Evolutionary conservation across 2,329 filamentous ascomycete genomes (phyloP).

Genomic region (Fusarium verrucosum): DNA sequence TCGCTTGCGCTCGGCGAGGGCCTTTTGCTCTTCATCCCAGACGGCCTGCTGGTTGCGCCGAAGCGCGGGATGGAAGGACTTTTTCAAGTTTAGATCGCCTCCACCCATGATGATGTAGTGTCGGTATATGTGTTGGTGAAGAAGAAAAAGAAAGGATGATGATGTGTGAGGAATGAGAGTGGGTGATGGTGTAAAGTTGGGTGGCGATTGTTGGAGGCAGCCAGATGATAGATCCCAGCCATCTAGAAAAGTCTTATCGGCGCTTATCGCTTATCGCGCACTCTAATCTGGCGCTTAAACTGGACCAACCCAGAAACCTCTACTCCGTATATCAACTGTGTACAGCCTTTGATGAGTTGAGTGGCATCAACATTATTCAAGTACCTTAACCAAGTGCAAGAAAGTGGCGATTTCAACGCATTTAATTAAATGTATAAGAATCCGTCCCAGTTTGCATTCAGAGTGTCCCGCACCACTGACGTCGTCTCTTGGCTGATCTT

Average conservation of each 20-base stretch:
- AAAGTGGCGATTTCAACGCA: too few species aligned
- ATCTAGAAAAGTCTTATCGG: slow-evolving; percentile 34
- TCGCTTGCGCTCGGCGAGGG: slow-evolving; percentile 92
- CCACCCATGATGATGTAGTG: slow-evolving; percentile 75
- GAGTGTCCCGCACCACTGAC: too few species aligned
- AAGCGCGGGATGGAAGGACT: slow-evolving; percentile 92
- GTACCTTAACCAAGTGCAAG: too few species aligned
- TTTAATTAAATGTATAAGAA: too few species aligned
- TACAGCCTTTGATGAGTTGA: too few species aligned
- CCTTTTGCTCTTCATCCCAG: slow-evolving; percentile 91
- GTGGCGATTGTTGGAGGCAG: slow-evolving; percentile 37
- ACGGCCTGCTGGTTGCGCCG: slow-evolving; percentile 91
- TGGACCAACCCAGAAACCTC: too few species aligned
- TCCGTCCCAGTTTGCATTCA: too few species aligned
- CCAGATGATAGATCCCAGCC: slow-evolving; percentile 17
- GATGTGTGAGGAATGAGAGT: not conserved
- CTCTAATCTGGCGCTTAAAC: not conserved
- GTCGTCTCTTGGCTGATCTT: too few species aligned
- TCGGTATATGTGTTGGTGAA: not conserved
- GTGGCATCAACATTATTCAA: too few species aligned
- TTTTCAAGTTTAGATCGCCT: slow-evolving; percentile 94
- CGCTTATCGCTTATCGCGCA: slow-evolving; percentile 26
- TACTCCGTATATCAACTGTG: too few species aligned
- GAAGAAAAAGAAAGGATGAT: not conserved
- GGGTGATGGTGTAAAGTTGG: not conserved